These are phyloP conservation scores for Fraxinus cuspidata DNA, from an alignment of 257 asterid species.

Conservation along the genomic window DNA sequence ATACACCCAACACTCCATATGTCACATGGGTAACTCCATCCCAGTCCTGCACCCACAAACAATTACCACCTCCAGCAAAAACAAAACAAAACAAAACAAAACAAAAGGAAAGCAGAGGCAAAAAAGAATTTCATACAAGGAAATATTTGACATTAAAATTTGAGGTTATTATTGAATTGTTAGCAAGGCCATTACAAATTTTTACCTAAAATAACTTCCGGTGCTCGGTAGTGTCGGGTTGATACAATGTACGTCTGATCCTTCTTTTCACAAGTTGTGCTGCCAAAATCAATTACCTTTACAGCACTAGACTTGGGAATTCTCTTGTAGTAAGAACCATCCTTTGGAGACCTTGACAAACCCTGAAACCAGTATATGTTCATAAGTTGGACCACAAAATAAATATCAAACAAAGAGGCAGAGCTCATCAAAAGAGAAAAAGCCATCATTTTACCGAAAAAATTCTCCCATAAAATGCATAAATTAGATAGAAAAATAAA, in stretches of 20 bases:
- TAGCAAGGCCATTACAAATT: not conserved
- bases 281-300: constrained; percentile 60
- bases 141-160: not conserved
- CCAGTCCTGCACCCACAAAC: constrained; percentile 35
- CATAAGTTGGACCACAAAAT: not conserved
- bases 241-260: constrained; percentile 46
- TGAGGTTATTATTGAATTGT: not conserved
- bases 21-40: constrained; percentile 57
- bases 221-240: constrained; percentile 56
- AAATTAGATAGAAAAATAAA: not conserved
- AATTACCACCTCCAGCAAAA: not conserved
- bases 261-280: constrained; percentile 45
- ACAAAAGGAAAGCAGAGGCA: too few relatives aligned
- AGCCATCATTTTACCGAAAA: not conserved
- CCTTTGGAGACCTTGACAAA: constrained; percentile 39
- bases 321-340: constrained; percentile 37
- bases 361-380: constrained; percentile 27
- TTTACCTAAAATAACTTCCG: constrained; percentile 53
- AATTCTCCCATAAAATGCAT: not conserved
- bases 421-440: not conserved
- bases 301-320: constrained; percentile 54
- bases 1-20: constrained; percentile 59
- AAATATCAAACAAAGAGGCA: not conserved
- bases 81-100: not conserved
- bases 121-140: too few relatives aligned